Base-by-base conservation (phyloP, 1,284 basidiomycete genomes). In the Tilletia horrida region DNA sequence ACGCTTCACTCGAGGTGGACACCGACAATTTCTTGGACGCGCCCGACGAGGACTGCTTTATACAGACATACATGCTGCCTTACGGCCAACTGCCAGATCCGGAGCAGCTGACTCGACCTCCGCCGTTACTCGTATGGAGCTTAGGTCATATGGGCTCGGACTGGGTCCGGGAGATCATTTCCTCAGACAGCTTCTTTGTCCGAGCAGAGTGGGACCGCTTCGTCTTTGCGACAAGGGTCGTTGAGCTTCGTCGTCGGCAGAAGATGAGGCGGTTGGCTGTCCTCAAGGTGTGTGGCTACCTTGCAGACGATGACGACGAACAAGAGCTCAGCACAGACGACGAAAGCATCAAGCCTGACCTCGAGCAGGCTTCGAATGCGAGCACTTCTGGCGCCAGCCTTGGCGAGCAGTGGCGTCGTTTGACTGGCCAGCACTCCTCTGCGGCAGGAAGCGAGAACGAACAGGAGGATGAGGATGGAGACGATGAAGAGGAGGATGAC, bases 131-230 rank as follows among this genome's bases (percentile, higher is more conserved):
- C 3, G 70, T 79, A 1, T 80, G 78, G 79, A 71, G 73, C n/a
- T 72, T 73, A 45, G 71, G 70, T 1, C 67, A 67, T 18, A 82
- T 96, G 48, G 86, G 85, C 9, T 86, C 91, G 8, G 75, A 83
- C 31, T 94, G 92, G 89, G 85, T 90, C 47, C 84, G 88, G 23
- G 90, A 88, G 0, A 82, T 94, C 48, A 82, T 95, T 13, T 88
- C 88, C 1, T 88, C 89, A 0, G 91, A 96, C 78, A 86, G 87
- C 14, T 86, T 95, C 64, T 96, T 93, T 78, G 87, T 94, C 45
- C 85, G 84, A 67, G 88, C 87, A 23, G 93, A 96, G 82, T 86
- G 87, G 72, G 90, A 90, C 72, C 84, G 93, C 69, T 97, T 93
- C 80, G 86, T 88, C 48, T 85, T 93, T 80, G 91, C 91, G 1